Conservation (phyloP, 192 early-diverging fungal species). For the Coemansia interrupta region DNA sequence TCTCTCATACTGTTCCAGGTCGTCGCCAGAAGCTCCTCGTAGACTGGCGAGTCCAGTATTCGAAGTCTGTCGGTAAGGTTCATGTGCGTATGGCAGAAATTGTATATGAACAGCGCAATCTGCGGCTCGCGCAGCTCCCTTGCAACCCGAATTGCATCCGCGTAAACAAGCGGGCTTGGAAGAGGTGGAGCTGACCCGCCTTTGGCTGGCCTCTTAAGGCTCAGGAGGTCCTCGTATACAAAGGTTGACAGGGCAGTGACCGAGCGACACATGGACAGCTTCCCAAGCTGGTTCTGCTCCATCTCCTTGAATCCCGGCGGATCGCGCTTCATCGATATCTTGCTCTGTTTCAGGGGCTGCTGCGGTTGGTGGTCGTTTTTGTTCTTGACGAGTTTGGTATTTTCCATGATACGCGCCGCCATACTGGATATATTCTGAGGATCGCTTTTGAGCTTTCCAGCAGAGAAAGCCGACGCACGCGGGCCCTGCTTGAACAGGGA, state of each 20-base stretch:
- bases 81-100: slow-evolving; percentile 26
- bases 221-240: slow-evolving; percentile 17
- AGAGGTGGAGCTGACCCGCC: not conserved
- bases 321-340: not conserved
- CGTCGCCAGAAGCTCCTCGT: slow-evolving; percentile 30
- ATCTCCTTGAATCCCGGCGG: slow-evolving; percentile 8
- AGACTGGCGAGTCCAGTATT: slow-evolving; percentile 22
- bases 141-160: slow-evolving; percentile 25
- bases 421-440: slow-evolving; percentile 15
- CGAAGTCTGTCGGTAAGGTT: slow-evolving; percentile 22
- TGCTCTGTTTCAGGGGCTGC: not conserved
- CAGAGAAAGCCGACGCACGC: slow-evolving; percentile 28
- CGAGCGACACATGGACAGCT: slow-evolving; percentile 24
- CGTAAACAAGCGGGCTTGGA: slow-evolving; percentile 28
- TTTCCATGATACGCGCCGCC: slow-evolving; percentile 15
- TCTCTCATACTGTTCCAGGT: slow-evolving; percentile 31
- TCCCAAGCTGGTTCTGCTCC: slow-evolving; percentile 28
- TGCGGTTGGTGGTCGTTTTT: not conserved
- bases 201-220: not conserved
- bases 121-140: slow-evolving; percentile 27
- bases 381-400: not conserved
- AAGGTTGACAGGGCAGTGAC: slow-evolving; percentile 21
- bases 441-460: slow-evolving; percentile 23
- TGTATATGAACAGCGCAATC: slow-evolving; percentile 28
- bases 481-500: slow-evolving; percentile 27